These are phyloP conservation scores for Mayamaea pseudoterrestris DNA, from an alignment of 108 stramenopile species.

Conservation along the genomic window DNA sequence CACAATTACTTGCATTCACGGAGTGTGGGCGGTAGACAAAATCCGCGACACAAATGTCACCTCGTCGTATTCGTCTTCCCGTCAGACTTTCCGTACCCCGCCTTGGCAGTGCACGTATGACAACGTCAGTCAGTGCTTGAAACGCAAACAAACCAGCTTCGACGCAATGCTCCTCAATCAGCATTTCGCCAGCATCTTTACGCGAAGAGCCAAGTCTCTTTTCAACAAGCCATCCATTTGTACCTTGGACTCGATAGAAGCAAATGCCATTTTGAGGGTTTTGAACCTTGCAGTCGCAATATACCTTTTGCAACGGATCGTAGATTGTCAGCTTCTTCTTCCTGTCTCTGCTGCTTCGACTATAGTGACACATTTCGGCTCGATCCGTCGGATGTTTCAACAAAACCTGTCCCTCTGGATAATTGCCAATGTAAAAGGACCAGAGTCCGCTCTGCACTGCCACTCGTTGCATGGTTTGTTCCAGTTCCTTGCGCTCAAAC, in stretches of 20 bases:
- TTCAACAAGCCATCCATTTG: constrained; percentile 1
- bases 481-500: constrained; percentile 5
- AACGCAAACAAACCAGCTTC: not conserved
- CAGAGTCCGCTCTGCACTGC: not conserved
- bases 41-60: too few relatives aligned
- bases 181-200: not conserved
- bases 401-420: not conserved
- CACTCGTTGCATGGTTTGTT: not conserved
- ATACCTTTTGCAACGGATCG: constrained; percentile 4
- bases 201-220: not conserved
- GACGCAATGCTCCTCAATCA: not conserved
- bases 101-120: not conserved
- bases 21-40: not conserved
- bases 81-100: not conserved
- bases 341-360: not conserved
- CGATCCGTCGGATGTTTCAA: not conserved
- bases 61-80: too few relatives aligned
- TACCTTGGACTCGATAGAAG: constrained; percentile 3
- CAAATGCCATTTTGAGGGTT: not conserved
- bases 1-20: constrained; percentile 4
- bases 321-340: not conserved
- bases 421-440: not conserved
- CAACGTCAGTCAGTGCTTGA: not conserved
- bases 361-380: not conserved
- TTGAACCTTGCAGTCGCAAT: not conserved